phyloP scores from a whole-genome alignment of 2,329 filamentous ascomycete genomes.

The Mollisiaceae sp. region DNA sequence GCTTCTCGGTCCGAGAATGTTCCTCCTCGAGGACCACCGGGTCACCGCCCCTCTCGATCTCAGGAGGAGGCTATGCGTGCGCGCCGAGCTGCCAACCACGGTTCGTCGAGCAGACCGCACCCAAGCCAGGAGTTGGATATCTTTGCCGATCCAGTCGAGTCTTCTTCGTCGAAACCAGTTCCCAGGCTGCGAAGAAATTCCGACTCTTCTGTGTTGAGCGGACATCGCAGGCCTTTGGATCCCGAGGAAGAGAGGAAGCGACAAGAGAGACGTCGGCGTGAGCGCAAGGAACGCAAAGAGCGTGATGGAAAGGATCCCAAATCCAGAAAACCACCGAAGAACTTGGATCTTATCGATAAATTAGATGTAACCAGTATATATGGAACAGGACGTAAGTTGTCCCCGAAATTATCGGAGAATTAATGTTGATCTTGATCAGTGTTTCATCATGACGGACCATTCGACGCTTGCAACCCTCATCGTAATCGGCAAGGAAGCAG shows the following conservation, averaged over 20 bases:
- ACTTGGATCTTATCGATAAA: slow-evolving; percentile 92
- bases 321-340: slow-evolving; percentile 42
- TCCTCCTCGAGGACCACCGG: slow-evolving; percentile 45
- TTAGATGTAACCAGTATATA: slow-evolving; percentile 96
- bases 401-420: neutral
- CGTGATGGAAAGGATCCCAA: slow-evolving; percentile 48
- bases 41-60: slow-evolving; percentile 68
- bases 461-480: slow-evolving; percentile 94
- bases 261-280: slow-evolving; percentile 56
- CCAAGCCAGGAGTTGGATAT: slow-evolving; percentile 39
- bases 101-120: slow-evolving; percentile 40
- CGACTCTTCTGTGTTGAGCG: slow-evolving; percentile 73
- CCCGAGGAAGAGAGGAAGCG: slow-evolving; percentile 66
- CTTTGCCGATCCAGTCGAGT: slow-evolving; percentile 44
- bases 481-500: slow-evolving; percentile 85
- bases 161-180: slow-evolving; percentile 44
- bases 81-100: slow-evolving; percentile 50
- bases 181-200: slow-evolving; percentile 71
- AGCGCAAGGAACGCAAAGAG: slow-evolving; percentile 52
- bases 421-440: slow-evolving; percentile 56
- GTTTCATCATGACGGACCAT: slow-evolving; percentile 97
- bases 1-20: slow-evolving; percentile 50
- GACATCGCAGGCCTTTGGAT: slow-evolving; percentile 56
- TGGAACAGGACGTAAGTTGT: slow-evolving; percentile 79
- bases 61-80: slow-evolving; percentile 67